Base-by-base conservation (phyloP, 2,329 filamentous ascomycete genomes). In the Endoconidiophora laricicola region DNA sequence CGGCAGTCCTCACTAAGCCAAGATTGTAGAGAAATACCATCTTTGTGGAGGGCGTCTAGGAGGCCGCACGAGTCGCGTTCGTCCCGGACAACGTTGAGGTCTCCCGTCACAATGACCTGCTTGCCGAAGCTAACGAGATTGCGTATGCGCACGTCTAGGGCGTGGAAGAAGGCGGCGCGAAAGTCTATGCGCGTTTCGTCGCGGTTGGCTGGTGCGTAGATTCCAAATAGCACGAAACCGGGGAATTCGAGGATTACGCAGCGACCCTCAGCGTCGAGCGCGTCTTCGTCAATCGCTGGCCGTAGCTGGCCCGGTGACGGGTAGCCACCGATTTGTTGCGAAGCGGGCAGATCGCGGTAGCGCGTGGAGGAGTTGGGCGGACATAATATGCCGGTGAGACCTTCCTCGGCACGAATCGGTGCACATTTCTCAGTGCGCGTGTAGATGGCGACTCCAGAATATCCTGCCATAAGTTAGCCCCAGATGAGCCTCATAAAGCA, bases 401-500 rank as follows among this genome's bases (percentile, higher is more conserved):
- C 91, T 67, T 96, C 90, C 65, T 98, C 91, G 3, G 88, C 90
- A 54, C 82, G 78, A 23, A 95, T 84, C 0, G 91, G 91, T 3
- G 80, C 77, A 63, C 91, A 96, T 36, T 76, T 81, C 3, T 83
- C 74, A 60, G 84, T 91, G n/a, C 86, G 78, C 1, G 88, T 95
- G 65, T 95, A 98, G 36, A 98, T 86, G 3, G 83, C 91, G 2
- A 98, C 90, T 2, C 91, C 91, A 23, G 90, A 94, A 62, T 96
- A 98, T 22, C 91, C 87, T 94, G 10, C 26, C 26, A 29, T 29
- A 16, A 5, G 6, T 23, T 49, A 40, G 46, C 20, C 22, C 9
- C 36, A 39, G 24, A 16, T 10, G 6, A 18, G 20, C 3, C n/a
- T n/a, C n/a, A n/a, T n/a, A n/a, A n/a, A n/a, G n/a, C n/a, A n/a